Evolutionary conservation across 495 filamentous ascomycete genomes (phyloP), one percentile per base, ranked within the genome.

Genomic region (Geoglossum glabrum): DNA sequence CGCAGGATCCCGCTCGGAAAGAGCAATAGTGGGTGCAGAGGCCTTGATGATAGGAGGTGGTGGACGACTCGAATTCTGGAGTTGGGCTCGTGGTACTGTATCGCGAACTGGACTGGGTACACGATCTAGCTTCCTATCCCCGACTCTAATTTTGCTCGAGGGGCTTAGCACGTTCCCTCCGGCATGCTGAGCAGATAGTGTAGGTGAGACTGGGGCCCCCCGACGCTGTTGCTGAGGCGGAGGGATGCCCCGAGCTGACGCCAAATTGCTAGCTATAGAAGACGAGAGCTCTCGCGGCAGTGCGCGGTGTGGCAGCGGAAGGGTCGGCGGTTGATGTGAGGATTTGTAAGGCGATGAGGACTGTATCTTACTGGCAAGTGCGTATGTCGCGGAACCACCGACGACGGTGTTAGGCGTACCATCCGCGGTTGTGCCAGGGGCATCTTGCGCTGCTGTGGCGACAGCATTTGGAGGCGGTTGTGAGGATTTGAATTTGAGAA

Each of bases 211-310:
- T 13, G 76, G 76, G 70, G 76, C 64, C 69, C 79, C 71, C 63
- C 77, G 72, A 15, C 82, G 79, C 26, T 52, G 49, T 19, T 78
- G 74, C 54, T 77, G 77, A 54, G 81, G 80, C 19, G 82, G 74
- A 1, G 85, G 85, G 60, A 95, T 95, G 21, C 90, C 90, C 59
- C 90, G 75, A 6, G 88, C 90, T 1, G 86, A 88, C 0, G 90
- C 90, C 8, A 96, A 72, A 62, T 95, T 93, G 65, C 81, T 95
- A 36, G 87, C 90, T 57, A 95, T 93, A 3, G 89, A 93, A 0
- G 90, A 90, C 5, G 81, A 77, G 33, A 83, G 69, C 56, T 87
- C 87, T 47, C 82, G 79, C 62, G 63, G 75, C 55, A 65, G 77
- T 62, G 73, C 71, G 62, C 69, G 83, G 65, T 61, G 73, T 65